Conservation (phyloP, 768 basidiomycete species). For the Cystofilobasidium ferigula region DNA sequence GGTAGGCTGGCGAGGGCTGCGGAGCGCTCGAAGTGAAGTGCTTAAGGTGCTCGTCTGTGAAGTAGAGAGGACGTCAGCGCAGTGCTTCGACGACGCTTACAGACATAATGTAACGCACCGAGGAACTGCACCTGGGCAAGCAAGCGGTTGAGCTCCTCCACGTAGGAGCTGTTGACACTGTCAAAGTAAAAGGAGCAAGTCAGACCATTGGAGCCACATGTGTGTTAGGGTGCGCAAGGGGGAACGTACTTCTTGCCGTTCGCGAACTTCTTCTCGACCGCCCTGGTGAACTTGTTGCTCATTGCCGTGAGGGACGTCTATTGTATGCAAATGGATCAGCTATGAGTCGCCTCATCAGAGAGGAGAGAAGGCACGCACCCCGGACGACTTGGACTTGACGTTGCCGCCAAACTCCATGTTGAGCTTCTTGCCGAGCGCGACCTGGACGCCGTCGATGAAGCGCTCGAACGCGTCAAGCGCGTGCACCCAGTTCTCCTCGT, state of each 20-base stretch:
- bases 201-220: too few relatives aligned
- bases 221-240: too few relatives aligned
- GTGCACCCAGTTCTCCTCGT: constrained; percentile 56
- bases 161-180: not conserved
- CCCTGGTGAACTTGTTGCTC: not conserved
- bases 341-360: not conserved
- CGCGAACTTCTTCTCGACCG: not conserved
- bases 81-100: not conserved
- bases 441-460: constrained; percentile 58
- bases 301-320: constrained; percentile 2
- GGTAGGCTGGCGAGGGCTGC: constrained; percentile 41
- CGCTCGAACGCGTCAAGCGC: constrained; percentile 70
- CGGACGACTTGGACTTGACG: not conserved
- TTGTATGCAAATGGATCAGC: not conserved
- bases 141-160: not conserved
- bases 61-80: not conserved
- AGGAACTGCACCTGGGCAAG: constrained; percentile 7
- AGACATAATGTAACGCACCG: not conserved
- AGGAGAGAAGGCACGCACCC: constrained; percentile 1
- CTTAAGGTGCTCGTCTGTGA: not conserved
- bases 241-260: not conserved
- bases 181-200: not conserved
- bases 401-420: not conserved
- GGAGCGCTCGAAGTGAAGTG: not conserved
- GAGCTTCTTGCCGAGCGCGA: constrained; percentile 6